Evolutionary conservation across 208 protist species (phyloP).

Genomic region (Crithidia bombi): DNA sequence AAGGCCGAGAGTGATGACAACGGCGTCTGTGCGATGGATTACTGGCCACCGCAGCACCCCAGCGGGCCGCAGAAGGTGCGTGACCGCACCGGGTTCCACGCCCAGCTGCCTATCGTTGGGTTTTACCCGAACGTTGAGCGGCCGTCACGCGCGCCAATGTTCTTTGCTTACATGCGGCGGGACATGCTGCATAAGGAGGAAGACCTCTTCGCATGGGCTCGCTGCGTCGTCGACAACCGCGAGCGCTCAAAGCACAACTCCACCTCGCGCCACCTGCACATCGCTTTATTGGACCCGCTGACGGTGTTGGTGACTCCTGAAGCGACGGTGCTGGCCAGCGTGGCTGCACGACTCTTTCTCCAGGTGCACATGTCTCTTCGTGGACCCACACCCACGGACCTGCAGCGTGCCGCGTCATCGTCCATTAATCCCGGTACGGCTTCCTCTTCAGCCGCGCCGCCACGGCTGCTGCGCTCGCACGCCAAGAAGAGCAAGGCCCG

Average conservation of each 20-base stretch:
- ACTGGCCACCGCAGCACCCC: conserved; percentile 30
- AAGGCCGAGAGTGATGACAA: conserved; percentile 37
- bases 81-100: conserved; percentile 52
- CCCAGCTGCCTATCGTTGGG: conserved; percentile 45
- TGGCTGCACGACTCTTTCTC: conserved; percentile 23
- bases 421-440: conserved; percentile 5
- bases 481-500: conserved; percentile 58
- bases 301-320: conserved; percentile 63
- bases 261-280: conserved; percentile 81
- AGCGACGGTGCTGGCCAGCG: conserved; percentile 33
- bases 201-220: conserved; percentile 51
- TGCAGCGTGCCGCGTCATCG: conserved; percentile 18
- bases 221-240: conserved; percentile 68
- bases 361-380: conserved; percentile 16
- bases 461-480: conserved; percentile 21
- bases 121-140: conserved; percentile 45
- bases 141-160: conserved; percentile 22
- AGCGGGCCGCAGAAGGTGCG: conserved; percentile 25
- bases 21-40: conserved; percentile 43
- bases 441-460: background rate
- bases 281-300: conserved; percentile 65
- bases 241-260: conserved; percentile 62
- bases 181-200: conserved; percentile 20
- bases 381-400: background rate
- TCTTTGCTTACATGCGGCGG: conserved; percentile 20